phyloP scores from a whole-genome alignment of 768 basidiomycete species.

The Kondoa subrosea region DNA sequence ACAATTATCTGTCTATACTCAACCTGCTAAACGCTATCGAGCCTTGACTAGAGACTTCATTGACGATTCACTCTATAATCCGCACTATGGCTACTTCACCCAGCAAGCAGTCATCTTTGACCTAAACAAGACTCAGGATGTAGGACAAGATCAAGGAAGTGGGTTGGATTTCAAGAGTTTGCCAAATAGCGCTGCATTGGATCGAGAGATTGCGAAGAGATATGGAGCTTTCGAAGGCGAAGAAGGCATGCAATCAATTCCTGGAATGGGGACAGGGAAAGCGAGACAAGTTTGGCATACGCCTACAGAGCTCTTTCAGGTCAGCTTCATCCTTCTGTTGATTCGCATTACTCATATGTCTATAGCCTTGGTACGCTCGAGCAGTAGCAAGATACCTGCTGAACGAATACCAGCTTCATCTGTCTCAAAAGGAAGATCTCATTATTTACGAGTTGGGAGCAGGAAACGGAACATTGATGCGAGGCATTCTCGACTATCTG shows the following conservation, averaged over 20 bases:
- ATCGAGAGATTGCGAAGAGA: not conserved
- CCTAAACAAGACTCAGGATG: slow-evolving; percentile 17
- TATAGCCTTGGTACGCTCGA: slow-evolving; percentile 86
- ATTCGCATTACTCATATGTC: not conserved
- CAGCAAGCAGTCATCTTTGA: slow-evolving; percentile 78
- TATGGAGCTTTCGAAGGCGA: slow-evolving; percentile 57
- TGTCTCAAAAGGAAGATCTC: slow-evolving; percentile 91
- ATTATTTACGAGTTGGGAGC: slow-evolving; percentile 95
- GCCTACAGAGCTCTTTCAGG: slow-evolving; percentile 93
- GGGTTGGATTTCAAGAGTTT: slow-evolving; percentile 1
- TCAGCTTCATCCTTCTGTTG: slow-evolving; percentile 32
- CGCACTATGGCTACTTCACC: slow-evolving; percentile 91
- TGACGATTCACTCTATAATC: slow-evolving; percentile 91
- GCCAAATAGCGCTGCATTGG: slow-evolving; percentile 19
- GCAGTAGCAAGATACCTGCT: slow-evolving; percentile 77
- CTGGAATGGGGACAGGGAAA: slow-evolving; percentile 40
- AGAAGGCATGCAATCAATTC: slow-evolving; percentile 21
- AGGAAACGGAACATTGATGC: slow-evolving; percentile 86
- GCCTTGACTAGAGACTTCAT: slow-evolving; percentile 95
- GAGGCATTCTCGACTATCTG: slow-evolving; percentile 69
- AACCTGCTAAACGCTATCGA: slow-evolving; percentile 63
- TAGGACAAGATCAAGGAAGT: not conserved
- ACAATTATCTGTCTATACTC: slow-evolving; percentile 41
- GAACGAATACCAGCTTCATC: slow-evolving; percentile 79
- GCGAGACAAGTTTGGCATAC: slow-evolving; percentile 96